phyloP scores from a whole-genome alignment of 805 yeast genomes.

The Barnettozyma populi region DNA sequence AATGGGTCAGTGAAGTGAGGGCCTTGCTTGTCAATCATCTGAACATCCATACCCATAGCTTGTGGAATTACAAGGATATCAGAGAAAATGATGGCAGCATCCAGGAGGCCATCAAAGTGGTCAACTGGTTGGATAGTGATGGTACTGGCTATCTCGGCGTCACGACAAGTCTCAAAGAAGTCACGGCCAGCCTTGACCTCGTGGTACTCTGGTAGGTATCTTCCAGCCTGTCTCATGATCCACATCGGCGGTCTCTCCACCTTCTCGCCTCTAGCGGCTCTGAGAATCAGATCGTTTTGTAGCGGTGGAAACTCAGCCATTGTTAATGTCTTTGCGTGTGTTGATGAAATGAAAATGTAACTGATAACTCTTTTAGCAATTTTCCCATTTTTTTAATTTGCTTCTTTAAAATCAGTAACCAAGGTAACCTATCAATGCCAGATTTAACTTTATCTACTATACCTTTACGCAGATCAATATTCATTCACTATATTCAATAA shows the following conservation, averaged over 20 bases:
- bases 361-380: background rate
- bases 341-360: background rate
- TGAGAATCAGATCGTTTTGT: conserved; percentile 81
- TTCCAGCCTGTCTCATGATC: conserved; percentile 98
- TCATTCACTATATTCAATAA: too few relatives aligned
- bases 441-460: too few relatives aligned
- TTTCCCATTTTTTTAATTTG: background rate
- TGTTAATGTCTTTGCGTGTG: background rate
- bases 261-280: conserved; percentile 83
- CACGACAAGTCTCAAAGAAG: conserved; percentile 92
- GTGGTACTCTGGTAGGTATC: conserved; percentile 88
- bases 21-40: conserved; percentile 91
- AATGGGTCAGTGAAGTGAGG: conserved; percentile 90
- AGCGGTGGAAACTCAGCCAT: conserved; percentile 57
- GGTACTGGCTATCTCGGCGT: conserved; percentile 88
- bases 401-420: background rate
- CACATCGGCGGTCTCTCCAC: conserved; percentile 98
- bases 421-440: background rate
- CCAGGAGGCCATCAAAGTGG: conserved; percentile 82
- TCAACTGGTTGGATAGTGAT: conserved; percentile 95
- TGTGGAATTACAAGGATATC: conserved; percentile 96
- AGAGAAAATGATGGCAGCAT: conserved; percentile 95
- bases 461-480: too few relatives aligned
- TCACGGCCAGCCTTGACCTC: conserved; percentile 79
- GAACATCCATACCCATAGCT: conserved; percentile 94